Conservation (phyloP, 371 early-diverging fungal species). For the Lichtheimia ramosa region DNA sequence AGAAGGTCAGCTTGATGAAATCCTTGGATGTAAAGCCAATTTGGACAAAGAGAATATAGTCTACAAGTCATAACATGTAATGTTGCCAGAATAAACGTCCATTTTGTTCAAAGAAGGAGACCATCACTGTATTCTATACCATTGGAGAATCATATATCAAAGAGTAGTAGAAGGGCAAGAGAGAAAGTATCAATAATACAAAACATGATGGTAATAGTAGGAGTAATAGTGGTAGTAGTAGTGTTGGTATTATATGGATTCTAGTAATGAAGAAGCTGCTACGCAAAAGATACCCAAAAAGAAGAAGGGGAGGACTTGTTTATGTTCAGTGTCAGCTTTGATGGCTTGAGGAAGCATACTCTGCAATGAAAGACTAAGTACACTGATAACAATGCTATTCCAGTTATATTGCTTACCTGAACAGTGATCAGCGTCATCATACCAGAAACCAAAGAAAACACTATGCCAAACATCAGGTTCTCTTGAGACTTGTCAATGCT, state of each 20-base stretch:
- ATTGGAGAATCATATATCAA: too few relatives aligned
- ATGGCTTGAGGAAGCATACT: conserved; percentile 57
- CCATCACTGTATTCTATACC: too few relatives aligned
- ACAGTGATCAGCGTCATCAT: conserved; percentile 69
- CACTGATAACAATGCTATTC: conserved; percentile 1
- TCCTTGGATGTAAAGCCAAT: too few relatives aligned
- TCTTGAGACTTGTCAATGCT: conserved; percentile 45
- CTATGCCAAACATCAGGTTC: conserved; percentile 49
- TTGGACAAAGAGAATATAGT: too few relatives aligned
- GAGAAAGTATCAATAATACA: too few relatives aligned
- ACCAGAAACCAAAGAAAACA: conserved; percentile 62
- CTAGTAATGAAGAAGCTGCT: conserved; percentile 35
- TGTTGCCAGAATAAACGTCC: too few relatives aligned
- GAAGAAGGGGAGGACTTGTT: conserved; percentile 46
- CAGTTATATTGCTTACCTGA: conserved; percentile 29
- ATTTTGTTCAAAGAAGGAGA: too few relatives aligned
- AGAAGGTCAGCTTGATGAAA: too few relatives aligned
- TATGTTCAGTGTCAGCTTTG: conserved; percentile 40
- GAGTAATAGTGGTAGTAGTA: too few relatives aligned
- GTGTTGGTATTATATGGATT: conserved; percentile 8
- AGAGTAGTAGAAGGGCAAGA: too few relatives aligned
- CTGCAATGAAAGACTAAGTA: conserved; percentile 18
- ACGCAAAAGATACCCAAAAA: conserved; percentile 55
- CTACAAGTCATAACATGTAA: too few relatives aligned
- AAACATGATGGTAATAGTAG: too few relatives aligned